A percentile compares a stretch with the other conserved stretches of the same genome.
These are phyloP conservation scores for Citropsis articulata DNA, from an alignment of 345 rosid species.

Conservation along the genomic window DNA sequence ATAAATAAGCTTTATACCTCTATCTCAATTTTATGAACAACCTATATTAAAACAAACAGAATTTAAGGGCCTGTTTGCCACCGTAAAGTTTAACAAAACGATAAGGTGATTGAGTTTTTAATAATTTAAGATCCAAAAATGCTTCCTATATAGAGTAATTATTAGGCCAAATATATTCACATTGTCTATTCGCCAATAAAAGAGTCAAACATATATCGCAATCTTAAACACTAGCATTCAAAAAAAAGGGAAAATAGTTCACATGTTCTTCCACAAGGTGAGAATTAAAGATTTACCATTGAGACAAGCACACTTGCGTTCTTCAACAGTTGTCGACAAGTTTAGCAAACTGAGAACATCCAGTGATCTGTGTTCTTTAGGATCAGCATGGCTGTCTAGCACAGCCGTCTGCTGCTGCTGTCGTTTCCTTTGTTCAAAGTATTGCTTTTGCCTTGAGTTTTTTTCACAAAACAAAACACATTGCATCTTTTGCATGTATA, in stretches of 20 bases:
- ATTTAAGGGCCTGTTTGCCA: background rate
- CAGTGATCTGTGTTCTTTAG: slow-evolving; percentile 54
- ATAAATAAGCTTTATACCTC: background rate
- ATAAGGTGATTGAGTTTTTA: background rate
- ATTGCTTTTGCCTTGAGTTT: slow-evolving; percentile 70
- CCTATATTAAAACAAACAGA: background rate
- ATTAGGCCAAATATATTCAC: background rate
- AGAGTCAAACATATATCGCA: background rate
- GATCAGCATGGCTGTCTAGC: slow-evolving; percentile 33
- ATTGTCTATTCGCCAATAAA: background rate
- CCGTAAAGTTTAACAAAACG: background rate
- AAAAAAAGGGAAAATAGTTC: background rate
- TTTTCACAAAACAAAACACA: slow-evolving; percentile 8
- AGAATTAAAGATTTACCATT: slow-evolving; percentile 26
- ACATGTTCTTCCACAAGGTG: background rate
- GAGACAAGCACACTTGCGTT: slow-evolving; percentile 28
- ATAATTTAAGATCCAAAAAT: background rate
- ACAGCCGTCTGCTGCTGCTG: slow-evolving; percentile 41
- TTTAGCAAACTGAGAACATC: slow-evolving; percentile 66
- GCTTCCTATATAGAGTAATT: background rate
- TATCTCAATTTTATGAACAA: background rate
- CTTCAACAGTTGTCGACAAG: slow-evolving; percentile 41
- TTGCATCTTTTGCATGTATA: background rate
- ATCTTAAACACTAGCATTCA: background rate
- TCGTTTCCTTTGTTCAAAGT: slow-evolving; percentile 79